Percentiles rank a stretch among this genome's conserved stretches.
Evolutionary conservation across 148 eudicot species (phyloP).

Genomic region (Nepenthes mirabilis): DNA sequence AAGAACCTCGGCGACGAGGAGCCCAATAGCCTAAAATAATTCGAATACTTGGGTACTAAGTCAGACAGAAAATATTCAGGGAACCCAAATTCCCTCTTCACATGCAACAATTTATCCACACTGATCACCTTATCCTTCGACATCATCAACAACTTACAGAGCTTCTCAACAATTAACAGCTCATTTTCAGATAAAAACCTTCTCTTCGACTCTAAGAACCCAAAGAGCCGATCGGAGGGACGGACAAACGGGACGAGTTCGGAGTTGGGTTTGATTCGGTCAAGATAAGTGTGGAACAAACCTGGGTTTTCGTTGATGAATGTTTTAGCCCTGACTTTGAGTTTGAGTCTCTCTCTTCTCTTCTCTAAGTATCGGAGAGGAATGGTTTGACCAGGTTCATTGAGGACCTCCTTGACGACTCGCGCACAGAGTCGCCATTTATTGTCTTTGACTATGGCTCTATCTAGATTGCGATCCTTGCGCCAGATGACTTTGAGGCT

Average conservation of each 20-base stretch:
- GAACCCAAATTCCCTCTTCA: conserved; percentile 76
- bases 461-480: conserved; percentile 51
- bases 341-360: conserved; percentile 41
- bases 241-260: conserved; percentile 43
- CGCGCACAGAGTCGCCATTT: conserved; percentile 45
- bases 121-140: conserved; percentile 51
- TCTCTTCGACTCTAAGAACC: conserved; percentile 38
- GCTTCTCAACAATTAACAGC: conserved; percentile 33
- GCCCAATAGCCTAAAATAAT: conserved; percentile 48
- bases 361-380: conserved; percentile 55
- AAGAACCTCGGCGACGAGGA: conserved; percentile 27
- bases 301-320: conserved; percentile 50
- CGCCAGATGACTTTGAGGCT: conserved; percentile 74
- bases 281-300: conserved; percentile 48
- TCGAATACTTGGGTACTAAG: conserved; percentile 38
- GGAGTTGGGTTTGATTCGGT: conserved; percentile 56
- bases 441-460: conserved; percentile 52
- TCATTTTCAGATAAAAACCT: conserved; percentile 33
- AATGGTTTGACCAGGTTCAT: conserved; percentile 58
- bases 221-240: conserved; percentile 24
- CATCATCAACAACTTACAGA: conserved; percentile 79
- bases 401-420: conserved; percentile 69
- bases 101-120: conserved; percentile 51
- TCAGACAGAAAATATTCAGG: conserved; percentile 54
- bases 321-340: conserved; percentile 26